Evolutionary conservation across 495 filamentous ascomycete species (phyloP), one percentile per base, ranked within the genome.

Genomic region (Penicillium bovifimosum): DNA sequence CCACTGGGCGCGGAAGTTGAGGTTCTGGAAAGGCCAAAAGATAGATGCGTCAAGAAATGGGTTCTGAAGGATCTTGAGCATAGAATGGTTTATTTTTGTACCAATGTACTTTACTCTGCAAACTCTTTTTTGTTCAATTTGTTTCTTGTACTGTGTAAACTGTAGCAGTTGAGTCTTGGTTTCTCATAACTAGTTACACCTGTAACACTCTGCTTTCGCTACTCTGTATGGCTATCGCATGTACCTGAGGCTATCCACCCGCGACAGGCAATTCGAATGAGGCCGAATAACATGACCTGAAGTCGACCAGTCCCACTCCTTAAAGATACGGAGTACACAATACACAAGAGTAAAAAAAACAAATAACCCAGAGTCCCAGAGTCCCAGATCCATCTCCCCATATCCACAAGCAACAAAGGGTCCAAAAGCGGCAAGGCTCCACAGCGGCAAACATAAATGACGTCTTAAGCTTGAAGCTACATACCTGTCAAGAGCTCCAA

Each of bases 51-150:
- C 71, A 69, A 74, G 67, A 69, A 59, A 62, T 59, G 64, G 59
- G 65, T 59, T 55, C 61, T 48, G 62, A 57, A 57, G 64, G 63
- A 70, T 70, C 68, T 65, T 73, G 69, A 72, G 68, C 69, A 76
- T 73, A 71, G 68, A 74, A 62, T 66, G 68, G 63, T 69, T 68
- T 55, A 57, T 65, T 69, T 69, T 62, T 71, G 64, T 74, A 71
- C 67, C 68, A 67, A 75, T 80, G 76, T 80, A 80, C 67, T 79
- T 78, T 81, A 80, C 72, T 74, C 73, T 72, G 73, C 70, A 73
- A 78, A 70, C 64, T 71, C 62, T 73, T 76, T 74, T 66, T 68
- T 62, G 69, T 73, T 65, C 11, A 41, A 36, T 9, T 9, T 11
- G 20, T 42, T 6, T 41, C 16, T 31, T 32, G 18, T 20, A 2